A percentile compares a stretch with the other conserved stretches of the same genome.
phyloP scores from a whole-genome alignment of 2,329 filamentous ascomycete species.

The Annulohypoxylon truncatum region DNA sequence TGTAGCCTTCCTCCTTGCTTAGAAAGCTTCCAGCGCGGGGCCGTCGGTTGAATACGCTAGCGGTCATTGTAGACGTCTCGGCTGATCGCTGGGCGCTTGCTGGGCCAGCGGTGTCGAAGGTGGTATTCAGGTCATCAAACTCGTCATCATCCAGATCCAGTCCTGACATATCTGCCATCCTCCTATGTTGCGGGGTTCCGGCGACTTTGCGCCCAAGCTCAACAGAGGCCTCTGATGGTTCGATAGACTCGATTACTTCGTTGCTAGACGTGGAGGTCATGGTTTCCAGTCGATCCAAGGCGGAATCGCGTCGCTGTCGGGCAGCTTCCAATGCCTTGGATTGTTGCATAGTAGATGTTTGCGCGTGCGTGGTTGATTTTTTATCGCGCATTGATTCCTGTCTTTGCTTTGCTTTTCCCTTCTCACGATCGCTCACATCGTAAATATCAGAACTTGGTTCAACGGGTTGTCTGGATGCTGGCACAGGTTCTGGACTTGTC shows the following conservation, averaged over 20 bases:
- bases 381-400: conserved; percentile 42
- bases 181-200: conserved; percentile 45
- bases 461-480: conserved; percentile 22
- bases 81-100: conserved; percentile 48
- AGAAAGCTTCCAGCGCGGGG: conserved; percentile 51
- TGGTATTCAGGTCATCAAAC: conserved; percentile 51
- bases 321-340: conserved; percentile 40
- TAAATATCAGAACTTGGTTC: conserved; percentile 48
- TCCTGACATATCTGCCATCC: conserved; percentile 47
- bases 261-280: conserved; percentile 48
- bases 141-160: conserved; percentile 51
- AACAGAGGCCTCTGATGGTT: conserved; percentile 35
- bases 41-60: conserved; percentile 49
- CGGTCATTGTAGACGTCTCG: conserved; percentile 49
- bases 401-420: conserved; percentile 42
- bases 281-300: conserved; percentile 49
- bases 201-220: conserved; percentile 42
- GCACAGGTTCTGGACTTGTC: conserved; percentile 29
- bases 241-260: conserved; percentile 20
- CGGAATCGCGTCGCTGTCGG: conserved; percentile 47
- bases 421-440: conserved; percentile 51
- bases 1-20: conserved; percentile 49
- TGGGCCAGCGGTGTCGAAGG: conserved; percentile 45
- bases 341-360: conserved; percentile 35
- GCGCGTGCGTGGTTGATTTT: conserved; percentile 30